Conservation (phyloP, 2,329 filamentous ascomycete species). For the Beauveria sp. region DNA sequence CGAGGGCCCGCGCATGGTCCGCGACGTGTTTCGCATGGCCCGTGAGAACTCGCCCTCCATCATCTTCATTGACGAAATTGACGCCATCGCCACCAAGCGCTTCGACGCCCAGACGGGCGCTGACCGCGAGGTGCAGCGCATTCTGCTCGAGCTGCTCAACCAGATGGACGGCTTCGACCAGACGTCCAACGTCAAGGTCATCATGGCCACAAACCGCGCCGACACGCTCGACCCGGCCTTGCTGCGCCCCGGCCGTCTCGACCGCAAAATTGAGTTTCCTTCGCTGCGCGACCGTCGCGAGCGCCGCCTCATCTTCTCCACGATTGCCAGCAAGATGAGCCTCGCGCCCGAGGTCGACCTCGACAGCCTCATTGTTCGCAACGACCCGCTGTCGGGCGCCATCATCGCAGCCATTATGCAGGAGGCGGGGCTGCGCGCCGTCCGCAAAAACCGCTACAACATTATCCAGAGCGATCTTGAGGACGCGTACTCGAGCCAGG, state of each 20-base stretch:
- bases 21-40: constrained; percentile 98
- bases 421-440: constrained; percentile 87
- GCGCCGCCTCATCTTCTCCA: constrained; percentile 91
- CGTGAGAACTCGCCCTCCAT: constrained; percentile 96
- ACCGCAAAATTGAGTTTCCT: constrained; percentile 99
- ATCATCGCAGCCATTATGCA: constrained; percentile 99
- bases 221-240: constrained; percentile 94
- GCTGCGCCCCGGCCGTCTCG: constrained; percentile 86
- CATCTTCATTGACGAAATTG: constrained; percentile 99
- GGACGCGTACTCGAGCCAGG: constrained; percentile 93
- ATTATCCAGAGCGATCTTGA: constrained; percentile 97
- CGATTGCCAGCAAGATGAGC: constrained; percentile 97
- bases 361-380: constrained; percentile 91
- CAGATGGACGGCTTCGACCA: constrained; percentile 99
- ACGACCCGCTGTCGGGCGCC: constrained; percentile 89
- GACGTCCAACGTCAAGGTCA: constrained; percentile 98
- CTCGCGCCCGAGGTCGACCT: constrained; percentile 93
- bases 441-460: constrained; percentile 97
- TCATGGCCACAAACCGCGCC: constrained; percentile 98
- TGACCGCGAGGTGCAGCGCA: constrained; percentile 96
- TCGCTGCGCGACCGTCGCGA: constrained; percentile 87
- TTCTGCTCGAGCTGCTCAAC: constrained; percentile 92
- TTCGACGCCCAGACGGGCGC: constrained; percentile 98
- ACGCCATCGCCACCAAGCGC: constrained; percentile 97
- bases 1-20: constrained; percentile 96